Evolutionary conservation across 345 rosid species (phyloP).

Genomic region (Euclidium syriacum): DNA sequence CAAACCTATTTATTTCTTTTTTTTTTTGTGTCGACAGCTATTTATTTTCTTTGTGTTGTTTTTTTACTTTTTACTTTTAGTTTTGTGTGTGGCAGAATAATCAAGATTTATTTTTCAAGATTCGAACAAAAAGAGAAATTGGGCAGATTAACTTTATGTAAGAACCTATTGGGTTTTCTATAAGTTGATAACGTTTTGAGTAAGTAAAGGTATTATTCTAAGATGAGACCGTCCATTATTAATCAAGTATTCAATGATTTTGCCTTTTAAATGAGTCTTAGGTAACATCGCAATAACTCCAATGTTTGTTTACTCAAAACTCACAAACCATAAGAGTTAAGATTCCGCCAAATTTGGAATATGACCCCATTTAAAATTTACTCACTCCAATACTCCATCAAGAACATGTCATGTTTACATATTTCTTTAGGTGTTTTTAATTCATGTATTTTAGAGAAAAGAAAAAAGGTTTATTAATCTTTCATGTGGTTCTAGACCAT

Average conservation of each 20-base stretch:
- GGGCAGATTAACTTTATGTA: constrained; percentile 22
- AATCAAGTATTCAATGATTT: constrained; percentile 14
- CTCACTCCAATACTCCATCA: background rate
- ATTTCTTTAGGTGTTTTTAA: background rate
- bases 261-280: constrained; percentile 24
- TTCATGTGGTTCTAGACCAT: background rate
- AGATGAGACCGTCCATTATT: constrained; percentile 5
- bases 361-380: constrained; percentile 6
- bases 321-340: constrained; percentile 24
- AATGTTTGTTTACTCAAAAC: constrained; percentile 16
- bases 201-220: constrained; percentile 19
- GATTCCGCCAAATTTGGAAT: constrained; percentile 23
- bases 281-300: constrained; percentile 31
- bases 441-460: background rate
- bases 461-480: background rate
- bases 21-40: too few species aligned
- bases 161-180: constrained; percentile 3
- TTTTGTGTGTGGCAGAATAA: constrained; percentile 5
- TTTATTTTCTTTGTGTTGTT: background rate
- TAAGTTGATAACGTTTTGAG: constrained; percentile 12
- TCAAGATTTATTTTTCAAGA: constrained; percentile 3
- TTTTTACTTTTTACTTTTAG: background rate
- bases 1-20: too few species aligned
- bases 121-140: constrained; percentile 17
- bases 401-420: background rate